Evolutionary conservation across 2,329 filamentous ascomycete genomes (phyloP), one percentile per base, ranked within the genome.

Genomic region (Xylaria hypoxylon): DNA sequence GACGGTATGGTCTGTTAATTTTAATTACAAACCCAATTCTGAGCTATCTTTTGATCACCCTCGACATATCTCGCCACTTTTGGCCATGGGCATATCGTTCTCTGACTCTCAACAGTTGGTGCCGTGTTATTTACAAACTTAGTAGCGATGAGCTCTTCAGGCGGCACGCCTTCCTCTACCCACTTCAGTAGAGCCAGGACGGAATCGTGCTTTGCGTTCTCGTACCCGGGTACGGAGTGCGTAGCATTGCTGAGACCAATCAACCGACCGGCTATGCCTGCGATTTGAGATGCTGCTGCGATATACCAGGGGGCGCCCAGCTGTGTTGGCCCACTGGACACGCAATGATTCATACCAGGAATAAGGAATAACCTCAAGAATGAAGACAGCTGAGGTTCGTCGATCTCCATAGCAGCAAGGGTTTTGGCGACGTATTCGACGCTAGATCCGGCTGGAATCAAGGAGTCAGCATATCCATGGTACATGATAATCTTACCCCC

Each of bases 261-360:
- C 70, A 65, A 58, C 13, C 56, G 17, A 56, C 56, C 62, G 67
- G 71, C 28, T 62, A 61, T 31, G 56, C 70, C 60, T 15, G 19
- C 69, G 59, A 48, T 69, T 65, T 61, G 56, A 2, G 55, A 64
- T 17, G 62, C 62, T 13, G 52, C 59, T 28, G 59, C 64, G 33
- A 73, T 62, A 38, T 69, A 65, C 70, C 71, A 73, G 10, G 65
- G 81, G 76, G 51, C 81, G 79, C 52, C 69, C 13, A 62, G 62
- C 19, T 62, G 52, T 0, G 64, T 67, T 15, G 68, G 58, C 69
- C 53, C 81, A 80, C 19, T 70, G 5, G 80, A 80, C 4, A 57
- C 63, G 68, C 84, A 86, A 70, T 87, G 85, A 1, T 74, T 76
- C 76, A 84, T 84, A 2, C 84, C 84, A 11, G 78, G 80, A 62